phyloP scores from a whole-genome alignment of 1,284 basidiomycete species.

The Cutaneotrichosporon daszewskae region DNA sequence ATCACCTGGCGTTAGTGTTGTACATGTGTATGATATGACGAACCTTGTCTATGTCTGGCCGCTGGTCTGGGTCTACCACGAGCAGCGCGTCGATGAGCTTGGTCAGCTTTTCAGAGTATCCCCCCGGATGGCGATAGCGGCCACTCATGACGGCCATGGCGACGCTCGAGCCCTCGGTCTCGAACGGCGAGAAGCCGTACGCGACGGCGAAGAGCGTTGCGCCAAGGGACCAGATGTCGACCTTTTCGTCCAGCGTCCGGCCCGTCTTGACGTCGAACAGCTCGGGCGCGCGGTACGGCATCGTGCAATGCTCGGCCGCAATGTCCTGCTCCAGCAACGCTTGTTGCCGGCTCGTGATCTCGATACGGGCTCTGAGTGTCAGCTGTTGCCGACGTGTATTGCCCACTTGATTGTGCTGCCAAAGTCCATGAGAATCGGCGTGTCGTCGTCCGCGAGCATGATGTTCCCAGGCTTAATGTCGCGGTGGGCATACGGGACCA shows the following conservation, averaged over 20 bases:
- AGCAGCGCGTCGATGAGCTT: slow-evolving; percentile 77
- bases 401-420: slow-evolving; percentile 60
- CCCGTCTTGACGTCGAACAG: slow-evolving; percentile 93
- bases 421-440: slow-evolving; percentile 96
- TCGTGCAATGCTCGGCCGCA: slow-evolving; percentile 89
- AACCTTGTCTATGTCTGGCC: slow-evolving; percentile 79
- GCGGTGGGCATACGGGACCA: slow-evolving; percentile 89
- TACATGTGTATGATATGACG: not conserved
- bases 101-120: slow-evolving; percentile 71
- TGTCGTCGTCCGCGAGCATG: slow-evolving; percentile 90
- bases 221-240: slow-evolving; percentile 93
- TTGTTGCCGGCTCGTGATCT: slow-evolving; percentile 65
- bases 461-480: slow-evolving; percentile 97
- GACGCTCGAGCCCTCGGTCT: slow-evolving; percentile 82
- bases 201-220: slow-evolving; percentile 87
- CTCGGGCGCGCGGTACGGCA: slow-evolving; percentile 93
- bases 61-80: slow-evolving; percentile 67
- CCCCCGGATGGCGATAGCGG: slow-evolving; percentile 66
- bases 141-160: slow-evolving; percentile 92
- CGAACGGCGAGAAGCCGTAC: slow-evolving; percentile 88
- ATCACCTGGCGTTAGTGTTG: slow-evolving; percentile 54
- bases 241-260: slow-evolving; percentile 77
- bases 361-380: slow-evolving; percentile 37
- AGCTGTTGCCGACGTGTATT: not conserved
- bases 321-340: slow-evolving; percentile 83